Conservation (phyloP, 106 monocot species). For the Apostasia ramifera region DNA sequence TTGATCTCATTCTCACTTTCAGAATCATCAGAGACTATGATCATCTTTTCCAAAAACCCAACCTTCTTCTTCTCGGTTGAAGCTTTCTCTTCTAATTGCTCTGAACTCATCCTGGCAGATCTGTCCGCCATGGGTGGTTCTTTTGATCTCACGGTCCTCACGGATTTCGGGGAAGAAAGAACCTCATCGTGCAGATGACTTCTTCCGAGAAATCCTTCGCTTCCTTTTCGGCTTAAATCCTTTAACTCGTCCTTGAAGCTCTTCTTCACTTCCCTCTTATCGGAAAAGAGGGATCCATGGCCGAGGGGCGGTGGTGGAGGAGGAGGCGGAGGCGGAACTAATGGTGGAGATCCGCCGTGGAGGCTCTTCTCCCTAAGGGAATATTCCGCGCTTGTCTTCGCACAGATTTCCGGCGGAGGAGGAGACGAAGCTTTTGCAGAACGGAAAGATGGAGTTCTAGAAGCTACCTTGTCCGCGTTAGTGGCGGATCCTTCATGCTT, state of each 20-base stretch:
- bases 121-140: too few relatives aligned
- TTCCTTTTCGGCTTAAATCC: conserved; percentile 24
- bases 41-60: conserved; percentile 28
- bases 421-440: background rate
- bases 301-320: conserved; percentile 20
- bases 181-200: background rate
- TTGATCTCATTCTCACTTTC: background rate
- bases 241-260: conserved; percentile 61
- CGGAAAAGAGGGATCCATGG: conserved; percentile 5
- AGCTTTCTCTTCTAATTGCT: conserved; percentile 1
- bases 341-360: conserved; percentile 22
- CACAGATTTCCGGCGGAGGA: conserved; percentile 8
- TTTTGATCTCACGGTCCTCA: conserved; percentile 25
- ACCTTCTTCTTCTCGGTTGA: conserved; percentile 10
- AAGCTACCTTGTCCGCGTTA: background rate
- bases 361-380: conserved; percentile 24
- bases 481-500: conserved; percentile 13
- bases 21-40: conserved; percentile 22
- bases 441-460: background rate
- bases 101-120: too few relatives aligned
- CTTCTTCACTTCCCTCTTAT: conserved; percentile 18
- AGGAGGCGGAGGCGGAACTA: conserved; percentile 45
- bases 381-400: conserved; percentile 28
- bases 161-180: conserved; percentile 15
- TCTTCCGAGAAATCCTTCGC: background rate